Conservation (phyloP, 257 asterid genomes). For the Penstemon newberryi region DNA sequence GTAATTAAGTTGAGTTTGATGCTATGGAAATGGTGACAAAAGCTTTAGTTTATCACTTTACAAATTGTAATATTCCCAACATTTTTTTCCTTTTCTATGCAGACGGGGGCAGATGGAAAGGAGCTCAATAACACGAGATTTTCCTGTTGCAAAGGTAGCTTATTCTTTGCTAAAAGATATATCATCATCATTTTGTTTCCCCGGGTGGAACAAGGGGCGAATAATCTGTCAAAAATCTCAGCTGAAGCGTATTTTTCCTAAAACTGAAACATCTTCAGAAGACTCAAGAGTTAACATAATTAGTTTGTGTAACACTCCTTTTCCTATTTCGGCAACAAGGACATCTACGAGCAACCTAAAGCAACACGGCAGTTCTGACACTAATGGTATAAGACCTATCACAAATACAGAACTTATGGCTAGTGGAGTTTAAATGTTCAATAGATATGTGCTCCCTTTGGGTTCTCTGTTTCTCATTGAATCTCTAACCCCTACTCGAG, state of each 20-base stretch:
- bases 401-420: slow-evolving; percentile 58
- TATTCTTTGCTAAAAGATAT: slow-evolving; percentile 73
- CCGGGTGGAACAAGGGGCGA: slow-evolving; percentile 94
- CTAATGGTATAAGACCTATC: slow-evolving; percentile 32
- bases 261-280: slow-evolving; percentile 43
- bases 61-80: neutral
- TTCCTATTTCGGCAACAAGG: slow-evolving; percentile 43
- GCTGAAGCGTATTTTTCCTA: slow-evolving; percentile 61
- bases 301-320: slow-evolving; percentile 53
- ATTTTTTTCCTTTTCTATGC: slow-evolving; percentile 29
- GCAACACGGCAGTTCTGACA: slow-evolving; percentile 37
- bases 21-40: neutral
- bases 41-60: neutral
- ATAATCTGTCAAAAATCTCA: slow-evolving; percentile 80
- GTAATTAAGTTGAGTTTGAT: neutral
- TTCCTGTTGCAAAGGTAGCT: slow-evolving; percentile 83
- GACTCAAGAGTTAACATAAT: slow-evolving; percentile 40
- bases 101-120: slow-evolving; percentile 88
- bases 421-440: slow-evolving; percentile 47
- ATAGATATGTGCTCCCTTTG: slow-evolving; percentile 23
- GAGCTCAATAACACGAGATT: slow-evolving; percentile 78
- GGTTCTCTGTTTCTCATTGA: slow-evolving; percentile 9
- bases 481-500: slow-evolving; percentile 4
- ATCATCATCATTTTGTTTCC: slow-evolving; percentile 74
- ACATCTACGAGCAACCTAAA: slow-evolving; percentile 36